phyloP scores from a whole-genome alignment of 305 asterid genomes.

The Fraxinus xanthoxyloides region DNA sequence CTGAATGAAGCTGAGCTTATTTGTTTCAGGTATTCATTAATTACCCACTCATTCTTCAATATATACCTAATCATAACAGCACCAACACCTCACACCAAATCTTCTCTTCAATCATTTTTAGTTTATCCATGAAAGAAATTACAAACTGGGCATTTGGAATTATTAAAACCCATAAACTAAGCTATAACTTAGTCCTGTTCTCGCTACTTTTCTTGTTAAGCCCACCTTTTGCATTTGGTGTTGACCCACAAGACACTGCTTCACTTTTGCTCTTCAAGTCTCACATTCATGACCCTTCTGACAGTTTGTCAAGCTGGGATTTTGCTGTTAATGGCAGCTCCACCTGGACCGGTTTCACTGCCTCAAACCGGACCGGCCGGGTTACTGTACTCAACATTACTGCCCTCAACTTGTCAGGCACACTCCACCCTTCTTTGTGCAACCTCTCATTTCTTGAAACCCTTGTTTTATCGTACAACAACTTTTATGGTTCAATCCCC shows the following conservation, averaged over 20 bases:
- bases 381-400: slow-evolving; percentile 67
- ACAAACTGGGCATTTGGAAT: slow-evolving; percentile 14
- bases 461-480: slow-evolving; percentile 63
- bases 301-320: slow-evolving; percentile 55
- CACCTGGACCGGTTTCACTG: slow-evolving; percentile 50
- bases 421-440: slow-evolving; percentile 62
- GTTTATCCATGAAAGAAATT: slow-evolving; percentile 26
- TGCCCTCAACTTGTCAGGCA: slow-evolving; percentile 56
- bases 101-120: neutral
- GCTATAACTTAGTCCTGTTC: slow-evolving; percentile 1
- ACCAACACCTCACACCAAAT: neutral
- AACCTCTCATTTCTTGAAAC: slow-evolving; percentile 57
- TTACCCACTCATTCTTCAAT: neutral
- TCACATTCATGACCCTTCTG: slow-evolving; percentile 45
- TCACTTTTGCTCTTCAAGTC: slow-evolving; percentile 63
- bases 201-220: slow-evolving; percentile 13
- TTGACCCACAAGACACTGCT: slow-evolving; percentile 45
- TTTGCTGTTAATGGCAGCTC: slow-evolving; percentile 21
- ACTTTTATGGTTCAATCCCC: slow-evolving; percentile 52
- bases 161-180: neutral
- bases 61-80: neutral
- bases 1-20: neutral
- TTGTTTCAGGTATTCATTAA: slow-evolving; percentile 5
- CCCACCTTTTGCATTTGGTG: slow-evolving; percentile 31
- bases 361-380: slow-evolving; percentile 60